These are phyloP conservation scores for Pelargonium fulgidum DNA, from an alignment of 441 rosid species.

Conservation along the genomic window DNA sequence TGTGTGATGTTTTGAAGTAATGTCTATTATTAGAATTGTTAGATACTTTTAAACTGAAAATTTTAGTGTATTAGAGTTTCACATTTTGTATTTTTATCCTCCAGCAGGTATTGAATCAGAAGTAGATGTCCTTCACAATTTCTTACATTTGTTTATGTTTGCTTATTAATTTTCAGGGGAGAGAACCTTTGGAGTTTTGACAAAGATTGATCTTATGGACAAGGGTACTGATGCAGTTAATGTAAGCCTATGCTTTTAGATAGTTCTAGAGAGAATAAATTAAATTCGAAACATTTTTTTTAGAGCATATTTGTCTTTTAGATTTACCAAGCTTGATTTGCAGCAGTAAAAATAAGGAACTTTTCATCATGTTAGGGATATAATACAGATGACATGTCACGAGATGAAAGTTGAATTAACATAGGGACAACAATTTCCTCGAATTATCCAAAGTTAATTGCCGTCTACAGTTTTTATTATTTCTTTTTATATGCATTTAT, in stretches of 20 bases:
- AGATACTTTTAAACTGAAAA: neutral
- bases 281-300: constrained; percentile 6
- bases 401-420: neutral
- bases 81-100: neutral
- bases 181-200: constrained; percentile 92
- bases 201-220: constrained; percentile 99
- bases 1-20: too few species aligned
- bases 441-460: neutral
- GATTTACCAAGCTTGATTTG: neutral
- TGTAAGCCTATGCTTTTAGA: constrained; percentile 32
- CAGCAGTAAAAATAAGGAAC: neutral
- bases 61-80: neutral
- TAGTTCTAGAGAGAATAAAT: constrained; percentile 15
- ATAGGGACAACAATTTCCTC: neutral
- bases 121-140: neutral
- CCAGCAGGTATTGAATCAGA: neutral
- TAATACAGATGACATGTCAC: neutral
- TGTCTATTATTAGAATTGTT: neutral
- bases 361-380: neutral
- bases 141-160: too few species aligned
- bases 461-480: too few species aligned
- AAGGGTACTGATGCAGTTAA: constrained; percentile 93
- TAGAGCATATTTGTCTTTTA: neutral
- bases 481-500: neutral
- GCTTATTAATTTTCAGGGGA: constrained; percentile 52